phyloP scores from a whole-genome alignment of 2,329 filamentous ascomycete species.

The Colletotrichum sp. region DNA sequence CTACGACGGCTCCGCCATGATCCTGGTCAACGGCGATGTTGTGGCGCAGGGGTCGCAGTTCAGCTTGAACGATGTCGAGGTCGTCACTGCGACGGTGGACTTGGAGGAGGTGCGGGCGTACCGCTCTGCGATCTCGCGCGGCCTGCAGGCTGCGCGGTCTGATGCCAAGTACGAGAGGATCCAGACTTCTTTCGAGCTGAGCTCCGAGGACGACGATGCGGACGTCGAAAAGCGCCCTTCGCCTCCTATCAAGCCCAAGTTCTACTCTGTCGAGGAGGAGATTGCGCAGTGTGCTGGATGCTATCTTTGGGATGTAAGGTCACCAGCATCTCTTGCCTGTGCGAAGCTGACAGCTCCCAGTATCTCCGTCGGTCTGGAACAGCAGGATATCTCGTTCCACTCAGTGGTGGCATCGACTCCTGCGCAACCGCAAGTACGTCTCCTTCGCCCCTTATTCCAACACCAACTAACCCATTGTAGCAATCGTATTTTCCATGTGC shows the following conservation, averaged over 20 bases:
- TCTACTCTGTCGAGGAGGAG: slow-evolving; percentile 69
- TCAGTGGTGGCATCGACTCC: slow-evolving; percentile 62
- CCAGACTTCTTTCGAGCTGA: slow-evolving; percentile 38
- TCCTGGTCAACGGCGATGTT: slow-evolving; percentile 67
- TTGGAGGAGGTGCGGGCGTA: slow-evolving; percentile 73
- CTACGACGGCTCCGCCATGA: slow-evolving; percentile 61
- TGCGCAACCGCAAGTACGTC: slow-evolving; percentile 50
- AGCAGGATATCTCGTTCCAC: slow-evolving; percentile 61
- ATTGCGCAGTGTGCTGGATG: slow-evolving; percentile 69
- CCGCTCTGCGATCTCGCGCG: slow-evolving; percentile 60
- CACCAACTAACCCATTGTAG: neutral
- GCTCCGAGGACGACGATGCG: slow-evolving; percentile 43
- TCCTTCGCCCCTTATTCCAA: neutral
- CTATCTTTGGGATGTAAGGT: slow-evolving; percentile 64
- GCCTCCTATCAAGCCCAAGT: slow-evolving; percentile 49
- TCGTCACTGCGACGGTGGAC: slow-evolving; percentile 69
- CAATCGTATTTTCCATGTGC: slow-evolving; percentile 54
- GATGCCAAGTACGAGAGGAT: slow-evolving; percentile 51
- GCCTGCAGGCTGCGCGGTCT: slow-evolving; percentile 59
- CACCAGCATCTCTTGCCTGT: neutral
- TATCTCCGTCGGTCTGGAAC: slow-evolving; percentile 25
- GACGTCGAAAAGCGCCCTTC: slow-evolving; percentile 45
- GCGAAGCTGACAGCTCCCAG: neutral
- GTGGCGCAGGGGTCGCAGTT: slow-evolving; percentile 40
- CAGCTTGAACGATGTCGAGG: slow-evolving; percentile 67